Evolutionary conservation across 1,139 yeast species (phyloP).

Genomic region (Geotrichum restrictum): DNA sequence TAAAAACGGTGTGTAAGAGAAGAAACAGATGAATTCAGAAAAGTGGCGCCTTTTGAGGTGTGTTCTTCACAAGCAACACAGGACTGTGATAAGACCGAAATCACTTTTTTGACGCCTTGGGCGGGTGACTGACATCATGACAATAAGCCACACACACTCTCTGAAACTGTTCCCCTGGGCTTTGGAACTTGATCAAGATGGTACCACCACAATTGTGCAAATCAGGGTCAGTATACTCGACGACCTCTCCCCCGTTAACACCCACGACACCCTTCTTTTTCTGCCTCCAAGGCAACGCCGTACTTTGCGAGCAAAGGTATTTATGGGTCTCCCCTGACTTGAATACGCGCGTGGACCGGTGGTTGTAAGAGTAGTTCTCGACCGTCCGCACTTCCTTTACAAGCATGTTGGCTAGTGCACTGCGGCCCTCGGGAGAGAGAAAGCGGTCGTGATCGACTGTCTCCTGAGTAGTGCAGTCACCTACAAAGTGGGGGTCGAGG

Average conservation of each 20-base stretch:
- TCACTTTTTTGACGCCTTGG: slow-evolving; percentile 14
- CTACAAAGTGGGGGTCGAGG: slow-evolving; percentile 13
- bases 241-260: too few relatives aligned
- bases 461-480: slow-evolving; percentile 1
- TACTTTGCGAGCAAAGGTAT: slow-evolving; percentile 20
- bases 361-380: slow-evolving; percentile 19
- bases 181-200: slow-evolving; percentile 19
- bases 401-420: slow-evolving; percentile 16
- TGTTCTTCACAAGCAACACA: not conserved
- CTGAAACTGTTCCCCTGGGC: slow-evolving; percentile 18
- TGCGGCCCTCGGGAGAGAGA: slow-evolving; percentile 18
- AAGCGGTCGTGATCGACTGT: slow-evolving; percentile 16
- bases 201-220: slow-evolving; percentile 21
- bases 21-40: too few relatives aligned
- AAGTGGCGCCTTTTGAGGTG: too few relatives aligned
- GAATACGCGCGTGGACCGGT: slow-evolving; percentile 20
- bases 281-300: slow-evolving; percentile 21
- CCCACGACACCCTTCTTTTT: slow-evolving; percentile 12
- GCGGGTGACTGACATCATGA: slow-evolving; percentile 20
- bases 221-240: slow-evolving; percentile 14
- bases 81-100: too few relatives aligned
- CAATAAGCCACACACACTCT: slow-evolving; percentile 21
- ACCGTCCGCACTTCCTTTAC: slow-evolving; percentile 14
- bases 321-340: slow-evolving; percentile 21
- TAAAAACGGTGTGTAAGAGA: not conserved